Evolutionary conservation across 257 asterid genomes (phyloP).

Genomic region (Primulina huaijiensis): DNA sequence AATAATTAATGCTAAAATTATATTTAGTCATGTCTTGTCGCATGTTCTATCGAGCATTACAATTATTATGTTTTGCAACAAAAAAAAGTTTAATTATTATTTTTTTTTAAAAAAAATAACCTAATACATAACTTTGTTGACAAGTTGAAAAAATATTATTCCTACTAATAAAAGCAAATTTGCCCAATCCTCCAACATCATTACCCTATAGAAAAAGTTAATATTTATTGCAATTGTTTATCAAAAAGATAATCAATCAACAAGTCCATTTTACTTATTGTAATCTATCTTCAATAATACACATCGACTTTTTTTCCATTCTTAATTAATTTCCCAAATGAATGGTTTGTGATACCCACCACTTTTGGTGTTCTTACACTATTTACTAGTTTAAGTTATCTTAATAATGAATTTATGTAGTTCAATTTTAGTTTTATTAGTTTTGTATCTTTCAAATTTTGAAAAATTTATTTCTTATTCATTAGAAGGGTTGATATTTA

Average conservation of each 20-base stretch:
- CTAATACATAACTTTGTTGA: neutral
- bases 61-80: neutral
- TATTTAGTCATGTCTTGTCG: neutral
- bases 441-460: too few relatives aligned
- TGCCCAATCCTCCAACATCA: neutral
- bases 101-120: too few relatives aligned
- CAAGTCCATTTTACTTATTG: too few relatives aligned
- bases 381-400: too few relatives aligned
- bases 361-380: too few relatives aligned
- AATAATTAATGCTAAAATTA: too few relatives aligned
- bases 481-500: too few relatives aligned
- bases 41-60: neutral
- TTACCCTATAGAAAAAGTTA: neutral
- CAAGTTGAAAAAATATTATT: neutral
- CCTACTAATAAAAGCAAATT: neutral
- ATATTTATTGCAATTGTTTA: neutral
- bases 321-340: neutral
- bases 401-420: too few relatives aligned
- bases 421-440: too few relatives aligned
- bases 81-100: too few relatives aligned
- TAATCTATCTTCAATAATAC: neutral
- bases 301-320: neutral
- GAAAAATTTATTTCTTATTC: too few relatives aligned
- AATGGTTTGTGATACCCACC: neutral
- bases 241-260: neutral